Evolutionary conservation across 2,329 filamentous ascomycete genomes (phyloP), one percentile per base, ranked within the genome.

Genomic region (Calonectria henricotiae): DNA sequence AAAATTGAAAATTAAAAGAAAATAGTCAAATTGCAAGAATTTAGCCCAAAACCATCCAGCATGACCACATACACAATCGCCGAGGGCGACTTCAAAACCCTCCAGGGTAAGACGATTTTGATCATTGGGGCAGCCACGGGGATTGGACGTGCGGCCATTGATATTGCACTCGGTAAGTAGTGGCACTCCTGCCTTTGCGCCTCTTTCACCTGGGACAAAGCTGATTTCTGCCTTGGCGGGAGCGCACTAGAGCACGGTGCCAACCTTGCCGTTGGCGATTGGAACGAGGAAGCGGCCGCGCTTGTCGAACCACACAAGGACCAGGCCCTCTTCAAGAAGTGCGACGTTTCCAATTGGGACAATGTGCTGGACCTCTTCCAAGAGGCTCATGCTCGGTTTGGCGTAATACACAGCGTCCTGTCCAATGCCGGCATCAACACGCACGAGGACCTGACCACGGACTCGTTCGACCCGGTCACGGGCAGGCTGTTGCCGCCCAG

Each of bases 271-370:
- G 51, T 58, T 5, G 51, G 51, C 13, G 51, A 58, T 15, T 58
- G 51, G 51, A 58, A 58, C 12, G 51, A 58, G n/a, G 51, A 58
- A 9, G 51, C 51, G 6, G 51, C 51, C 1, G 37, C 35, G 35
- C 32, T 23, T 11, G 5, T 58, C 12, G 51, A 39, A 27, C 20
- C 51, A 9, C 13, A 58, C 51, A 58, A 41, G 15, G 51, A 58
- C 20, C 51, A 32, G 13, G 51, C 32, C 20, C 11, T 58, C 3
- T 58, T 39, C 2, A 58, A 20, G 12, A 58, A 58, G 8, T 58
- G 51, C 20, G 51, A 58, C 20, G 51, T 58, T n/a, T 58, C 51
- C 5, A 58, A 58, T n/a, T 58, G 51, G 51, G 51, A 58, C 13
- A 58, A 58, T 58, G 51, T 58, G 6, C 13, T 58, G 35, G 51